These are phyloP conservation scores for Fusarium palustre DNA, from an alignment of 2,329 filamentous ascomycete species.

Conservation along the genomic window DNA sequence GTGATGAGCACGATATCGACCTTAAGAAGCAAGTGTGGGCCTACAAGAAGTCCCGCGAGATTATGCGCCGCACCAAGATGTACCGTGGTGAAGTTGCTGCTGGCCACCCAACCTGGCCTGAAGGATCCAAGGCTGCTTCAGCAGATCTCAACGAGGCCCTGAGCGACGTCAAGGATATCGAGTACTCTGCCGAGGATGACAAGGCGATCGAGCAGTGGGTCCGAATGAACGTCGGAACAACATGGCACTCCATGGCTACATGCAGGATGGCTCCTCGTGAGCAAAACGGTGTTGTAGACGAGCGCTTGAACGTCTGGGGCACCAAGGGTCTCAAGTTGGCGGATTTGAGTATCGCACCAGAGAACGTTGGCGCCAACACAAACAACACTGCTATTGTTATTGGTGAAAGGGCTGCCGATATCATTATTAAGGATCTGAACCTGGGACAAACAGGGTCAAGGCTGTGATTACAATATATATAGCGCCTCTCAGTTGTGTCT, in stretches of 20 bases:
- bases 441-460: neutral
- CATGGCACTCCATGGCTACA: conserved; percentile 61
- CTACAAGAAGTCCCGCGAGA: conserved; percentile 74
- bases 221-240: conserved; percentile 55
- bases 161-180: conserved; percentile 54
- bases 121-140: conserved; percentile 54
- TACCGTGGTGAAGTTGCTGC: conserved; percentile 61
- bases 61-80: conserved; percentile 66
- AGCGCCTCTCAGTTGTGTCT: neutral
- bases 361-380: conserved; percentile 61
- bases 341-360: conserved; percentile 53
- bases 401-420: conserved; percentile 61
- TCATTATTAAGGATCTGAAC: conserved; percentile 55
- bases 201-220: conserved; percentile 60
- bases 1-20: conserved; percentile 68
- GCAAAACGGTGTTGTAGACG: conserved; percentile 54
- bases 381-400: conserved; percentile 61
- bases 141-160: conserved; percentile 60
- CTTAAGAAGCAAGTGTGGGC: conserved; percentile 71
- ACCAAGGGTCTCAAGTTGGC: conserved; percentile 57
- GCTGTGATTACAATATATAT: neutral
- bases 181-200: conserved; percentile 64
- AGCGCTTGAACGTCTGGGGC: conserved; percentile 57
- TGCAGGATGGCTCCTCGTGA: conserved; percentile 59
- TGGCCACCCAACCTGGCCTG: conserved; percentile 59